Conservation (phyloP, 2,329 filamentous ascomycete genomes). For the Neopestalotiopsis sp. region DNA sequence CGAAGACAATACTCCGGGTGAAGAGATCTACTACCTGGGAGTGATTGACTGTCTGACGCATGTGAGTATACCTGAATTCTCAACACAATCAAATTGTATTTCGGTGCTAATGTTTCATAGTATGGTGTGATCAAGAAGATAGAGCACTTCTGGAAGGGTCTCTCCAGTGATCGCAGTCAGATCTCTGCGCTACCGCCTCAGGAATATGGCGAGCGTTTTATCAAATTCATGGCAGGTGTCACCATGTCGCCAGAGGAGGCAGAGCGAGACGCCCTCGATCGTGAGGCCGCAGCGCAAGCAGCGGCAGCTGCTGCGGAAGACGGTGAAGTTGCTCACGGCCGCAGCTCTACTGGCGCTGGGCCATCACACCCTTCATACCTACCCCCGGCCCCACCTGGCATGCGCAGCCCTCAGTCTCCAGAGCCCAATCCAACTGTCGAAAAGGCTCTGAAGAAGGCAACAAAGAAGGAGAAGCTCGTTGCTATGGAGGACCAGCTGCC, state of each 20-base stretch:
- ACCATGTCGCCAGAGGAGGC: slow-evolving; percentile 91
- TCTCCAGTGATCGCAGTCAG: slow-evolving; percentile 80
- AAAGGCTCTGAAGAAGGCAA: slow-evolving; percentile 33
- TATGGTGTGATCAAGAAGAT: slow-evolving; percentile 94
- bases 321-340: slow-evolving; percentile 30
- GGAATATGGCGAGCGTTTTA: slow-evolving; percentile 90
- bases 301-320: slow-evolving; percentile 38
- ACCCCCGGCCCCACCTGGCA: slow-evolving; percentile 36
- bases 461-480: slow-evolving; percentile 34
- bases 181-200: slow-evolving; percentile 93
- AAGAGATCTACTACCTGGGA: slow-evolving; percentile 96
- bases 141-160: slow-evolving; percentile 96
- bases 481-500: slow-evolving; percentile 36
- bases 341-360: slow-evolving; percentile 14
- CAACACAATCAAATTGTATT: slow-evolving; percentile 11
- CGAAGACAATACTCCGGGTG: slow-evolving; percentile 81
- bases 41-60: slow-evolving; percentile 98
- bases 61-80: slow-evolving; percentile 60
- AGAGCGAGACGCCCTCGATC: slow-evolving; percentile 64
- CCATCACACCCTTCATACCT: slow-evolving; percentile 35
- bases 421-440: slow-evolving; percentile 36
- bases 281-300: slow-evolving; percentile 57
- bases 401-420: slow-evolving; percentile 35
- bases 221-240: slow-evolving; percentile 87
- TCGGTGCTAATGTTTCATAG: slow-evolving; percentile 47